phyloP scores from a whole-genome alignment of 495 filamentous ascomycete genomes.

The Friedmanniomyces simplex region DNA sequence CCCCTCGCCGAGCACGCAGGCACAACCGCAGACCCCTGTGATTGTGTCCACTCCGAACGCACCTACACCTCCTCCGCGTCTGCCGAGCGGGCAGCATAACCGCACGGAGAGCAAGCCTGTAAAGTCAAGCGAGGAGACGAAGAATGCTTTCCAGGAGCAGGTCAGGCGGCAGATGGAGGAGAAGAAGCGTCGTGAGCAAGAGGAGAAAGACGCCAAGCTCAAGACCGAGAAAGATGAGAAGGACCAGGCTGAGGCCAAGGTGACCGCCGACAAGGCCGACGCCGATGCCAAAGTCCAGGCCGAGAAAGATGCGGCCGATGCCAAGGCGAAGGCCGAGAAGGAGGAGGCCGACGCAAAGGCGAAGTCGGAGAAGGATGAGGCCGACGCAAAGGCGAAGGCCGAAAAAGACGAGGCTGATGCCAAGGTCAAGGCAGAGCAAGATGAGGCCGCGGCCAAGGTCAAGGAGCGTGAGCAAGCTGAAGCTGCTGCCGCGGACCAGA shows the following conservation, averaged over 20 bases:
- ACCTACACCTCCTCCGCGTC: constrained; percentile 47
- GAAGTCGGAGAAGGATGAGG: constrained; percentile 12
- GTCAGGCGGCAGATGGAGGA: constrained; percentile 53
- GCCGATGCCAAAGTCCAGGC: constrained; percentile 29
- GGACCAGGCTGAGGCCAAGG: constrained; percentile 33
- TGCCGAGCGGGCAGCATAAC: constrained; percentile 41
- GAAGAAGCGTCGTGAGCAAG: constrained; percentile 42
- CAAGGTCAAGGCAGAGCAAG: constrained; percentile 5
- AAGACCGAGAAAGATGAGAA: constrained; percentile 37
- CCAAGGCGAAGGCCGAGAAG: constrained; percentile 37
- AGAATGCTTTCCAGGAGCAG: constrained; percentile 55
- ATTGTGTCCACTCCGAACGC: constrained; percentile 55
- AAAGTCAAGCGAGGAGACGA: constrained; percentile 62
- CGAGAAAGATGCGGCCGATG: constrained; percentile 16
- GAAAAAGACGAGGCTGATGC: constrained; percentile 41
- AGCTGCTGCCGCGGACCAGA: constrained; percentile 32
- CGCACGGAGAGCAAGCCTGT: constrained; percentile 48
- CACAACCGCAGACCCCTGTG: constrained; percentile 25
- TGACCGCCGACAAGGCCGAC: constrained; percentile 24
- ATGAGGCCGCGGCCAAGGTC: not conserved
- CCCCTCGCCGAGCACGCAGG: constrained; percentile 35
- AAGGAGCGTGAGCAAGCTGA: constrained; percentile 10
- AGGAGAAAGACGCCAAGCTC: constrained; percentile 34
- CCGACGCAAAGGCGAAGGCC: constrained; percentile 35
- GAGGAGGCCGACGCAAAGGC: constrained; percentile 30